phyloP scores from a whole-genome alignment of 1,139 yeast species.

The Geotrichum phurueaensis region DNA sequence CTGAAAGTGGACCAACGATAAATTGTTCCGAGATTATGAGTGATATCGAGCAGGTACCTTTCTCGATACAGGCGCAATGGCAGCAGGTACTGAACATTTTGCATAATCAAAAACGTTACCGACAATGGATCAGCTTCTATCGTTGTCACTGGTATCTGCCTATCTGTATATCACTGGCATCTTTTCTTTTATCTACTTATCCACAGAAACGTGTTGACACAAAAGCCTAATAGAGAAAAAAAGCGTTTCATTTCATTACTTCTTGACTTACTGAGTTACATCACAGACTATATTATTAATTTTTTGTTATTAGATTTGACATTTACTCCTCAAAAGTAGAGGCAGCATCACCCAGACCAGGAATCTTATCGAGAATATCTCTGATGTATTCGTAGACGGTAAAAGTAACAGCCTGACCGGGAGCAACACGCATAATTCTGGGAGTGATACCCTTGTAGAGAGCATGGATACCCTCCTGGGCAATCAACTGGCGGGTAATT shows the following conservation, averaged over 20 bases:
- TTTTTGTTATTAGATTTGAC: too few relatives aligned
- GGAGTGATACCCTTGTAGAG: conserved; percentile 97
- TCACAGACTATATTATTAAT: not conserved
- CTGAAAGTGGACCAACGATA: too few relatives aligned
- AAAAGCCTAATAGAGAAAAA: not conserved
- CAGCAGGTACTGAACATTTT: too few relatives aligned
- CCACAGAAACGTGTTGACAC: not conserved
- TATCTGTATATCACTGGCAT: too few relatives aligned
- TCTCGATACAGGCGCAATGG: too few relatives aligned
- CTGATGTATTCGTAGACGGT: conserved; percentile 92
- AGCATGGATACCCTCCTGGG: conserved; percentile 84
- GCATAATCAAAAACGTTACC: too few relatives aligned
- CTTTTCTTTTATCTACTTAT: too few relatives aligned
- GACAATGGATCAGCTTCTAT: not conserved
- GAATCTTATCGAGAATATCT: conserved; percentile 52
- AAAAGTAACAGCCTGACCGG: conserved; percentile 98
- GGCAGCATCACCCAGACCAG: conserved; percentile 33
- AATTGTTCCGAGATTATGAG: too few relatives aligned
- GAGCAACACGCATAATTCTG: conserved; percentile 98
- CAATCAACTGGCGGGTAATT: conserved; percentile 74
- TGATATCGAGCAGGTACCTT: too few relatives aligned
- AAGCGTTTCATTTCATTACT: not conserved
- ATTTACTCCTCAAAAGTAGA: conserved; percentile 34
- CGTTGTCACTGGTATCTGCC: too few relatives aligned
- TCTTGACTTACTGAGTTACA: not conserved